Evolutionary conservation across 495 filamentous ascomycete species (phyloP).

Genomic region (Neurospora sp.): DNA sequence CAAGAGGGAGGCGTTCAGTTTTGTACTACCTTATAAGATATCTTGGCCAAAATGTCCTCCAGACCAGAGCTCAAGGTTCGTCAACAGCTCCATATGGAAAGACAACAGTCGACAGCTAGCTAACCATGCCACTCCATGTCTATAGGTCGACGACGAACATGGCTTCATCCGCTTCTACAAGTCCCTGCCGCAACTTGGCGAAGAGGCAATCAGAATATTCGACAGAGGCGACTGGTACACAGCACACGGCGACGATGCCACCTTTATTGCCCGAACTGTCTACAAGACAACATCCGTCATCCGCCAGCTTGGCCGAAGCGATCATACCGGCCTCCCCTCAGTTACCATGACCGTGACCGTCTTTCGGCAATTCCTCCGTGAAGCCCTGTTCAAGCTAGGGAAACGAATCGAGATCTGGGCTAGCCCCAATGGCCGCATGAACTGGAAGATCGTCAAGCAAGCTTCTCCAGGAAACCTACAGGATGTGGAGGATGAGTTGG

Average conservation of each 20-base stretch:
- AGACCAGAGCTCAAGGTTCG: constrained; percentile 80
- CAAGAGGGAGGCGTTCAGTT: not conserved
- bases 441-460: constrained; percentile 86
- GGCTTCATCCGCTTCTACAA: constrained; percentile 95
- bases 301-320: constrained; percentile 73
- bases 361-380: constrained; percentile 89
- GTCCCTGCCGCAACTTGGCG: constrained; percentile 55
- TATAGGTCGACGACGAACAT: constrained; percentile 85
- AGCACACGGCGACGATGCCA: constrained; percentile 83
- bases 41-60: constrained; percentile 58
- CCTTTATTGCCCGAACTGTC: constrained; percentile 86
- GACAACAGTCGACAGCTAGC: not conserved
- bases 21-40: not conserved
- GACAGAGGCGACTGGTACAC: constrained; percentile 94
- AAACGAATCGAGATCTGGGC: constrained; percentile 89
- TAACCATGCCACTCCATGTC: constrained; percentile 1
- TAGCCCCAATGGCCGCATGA: constrained; percentile 59
- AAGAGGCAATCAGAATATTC: constrained; percentile 78
- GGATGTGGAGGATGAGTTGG: constrained; percentile 94
- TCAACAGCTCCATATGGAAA: not conserved
- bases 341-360: constrained; percentile 91
- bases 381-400: constrained; percentile 82
- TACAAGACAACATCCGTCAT: constrained; percentile 97
- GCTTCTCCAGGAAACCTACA: constrained; percentile 94
- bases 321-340: constrained; percentile 74